A percentile compares a stretch with the other conserved stretches of the same genome.
These are phyloP conservation scores for Backusella mclennaniae DNA, from an alignment of 192 early-diverging fungal species.

Conservation along the genomic window DNA sequence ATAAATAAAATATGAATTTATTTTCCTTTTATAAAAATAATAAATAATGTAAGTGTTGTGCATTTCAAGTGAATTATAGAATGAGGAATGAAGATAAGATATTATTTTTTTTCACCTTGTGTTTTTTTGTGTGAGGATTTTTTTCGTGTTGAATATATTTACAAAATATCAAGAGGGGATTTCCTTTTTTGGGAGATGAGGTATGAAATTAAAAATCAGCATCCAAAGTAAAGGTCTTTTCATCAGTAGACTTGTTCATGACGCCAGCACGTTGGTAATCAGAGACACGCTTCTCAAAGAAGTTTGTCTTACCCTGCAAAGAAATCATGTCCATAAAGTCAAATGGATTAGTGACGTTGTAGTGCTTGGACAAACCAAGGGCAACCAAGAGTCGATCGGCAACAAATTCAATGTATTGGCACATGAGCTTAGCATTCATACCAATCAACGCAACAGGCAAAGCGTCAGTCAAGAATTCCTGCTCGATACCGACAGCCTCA, in stretches of 20 bases:
- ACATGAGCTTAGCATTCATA: constrained; percentile 95
- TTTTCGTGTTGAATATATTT: background rate
- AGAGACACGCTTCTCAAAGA: constrained; percentile 96
- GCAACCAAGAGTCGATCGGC: constrained; percentile 92
- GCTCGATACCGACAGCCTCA: constrained; percentile 93
- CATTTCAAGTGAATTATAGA: background rate
- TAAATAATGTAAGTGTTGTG: background rate
- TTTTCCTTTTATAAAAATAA: background rate
- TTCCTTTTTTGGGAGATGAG: background rate
- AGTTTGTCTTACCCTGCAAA: constrained; percentile 98
- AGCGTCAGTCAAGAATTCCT: constrained; percentile 93
- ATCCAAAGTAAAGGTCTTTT: constrained; percentile 75
- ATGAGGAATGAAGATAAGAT: background rate
- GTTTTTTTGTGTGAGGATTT: background rate
- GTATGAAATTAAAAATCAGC: constrained; percentile 69
- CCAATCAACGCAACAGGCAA: constrained; percentile 93
- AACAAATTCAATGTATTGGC: constrained; percentile 98
- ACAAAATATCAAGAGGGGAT: background rate
- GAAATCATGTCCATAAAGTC: constrained; percentile 99
- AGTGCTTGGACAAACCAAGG: constrained; percentile 83
- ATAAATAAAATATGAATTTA: background rate
- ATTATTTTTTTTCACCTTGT: background rate
- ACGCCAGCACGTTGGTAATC: constrained; percentile 96
- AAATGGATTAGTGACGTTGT: constrained; percentile 88
- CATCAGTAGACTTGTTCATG: constrained; percentile 63